Evolutionary conservation across 352 stramenopile genomes (phyloP).

Genomic region (Pythium apleroticum): DNA sequence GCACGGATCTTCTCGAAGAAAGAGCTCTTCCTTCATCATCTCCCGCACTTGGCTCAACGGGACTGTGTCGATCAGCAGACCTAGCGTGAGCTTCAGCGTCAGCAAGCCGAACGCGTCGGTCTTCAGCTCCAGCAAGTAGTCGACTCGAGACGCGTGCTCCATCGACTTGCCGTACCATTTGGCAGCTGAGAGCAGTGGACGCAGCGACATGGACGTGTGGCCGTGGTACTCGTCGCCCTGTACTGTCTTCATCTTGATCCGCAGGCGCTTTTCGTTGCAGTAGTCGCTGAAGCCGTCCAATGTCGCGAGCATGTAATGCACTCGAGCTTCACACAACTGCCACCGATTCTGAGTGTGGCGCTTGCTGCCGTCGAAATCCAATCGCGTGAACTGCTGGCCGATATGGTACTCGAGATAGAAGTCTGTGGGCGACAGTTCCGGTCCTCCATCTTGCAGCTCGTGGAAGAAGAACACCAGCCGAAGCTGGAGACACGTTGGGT

Average conservation of each 20-base stretch:
- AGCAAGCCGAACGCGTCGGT: constrained; percentile 57
- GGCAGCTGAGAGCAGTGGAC: constrained; percentile 46
- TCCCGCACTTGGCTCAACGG: constrained; percentile 58
- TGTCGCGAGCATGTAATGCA: constrained; percentile 70
- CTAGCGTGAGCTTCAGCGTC: constrained; percentile 76
- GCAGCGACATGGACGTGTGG: constrained; percentile 53
- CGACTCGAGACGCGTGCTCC: constrained; percentile 46
- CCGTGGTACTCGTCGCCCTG: constrained; percentile 45
- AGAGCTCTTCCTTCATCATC: constrained; percentile 42
- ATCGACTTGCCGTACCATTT: constrained; percentile 64
- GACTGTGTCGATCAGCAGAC: constrained; percentile 59
- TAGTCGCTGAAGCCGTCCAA: constrained; percentile 70
- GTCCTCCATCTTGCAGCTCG: constrained; percentile 72
- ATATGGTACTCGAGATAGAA: constrained; percentile 84
- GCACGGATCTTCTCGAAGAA: constrained; percentile 50
- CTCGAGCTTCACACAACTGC: constrained; percentile 73
- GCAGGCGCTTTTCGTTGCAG: constrained; percentile 58
- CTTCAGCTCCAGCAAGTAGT: constrained; percentile 68
- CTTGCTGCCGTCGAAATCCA: constrained; percentile 80
- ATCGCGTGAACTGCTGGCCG: constrained; percentile 49
- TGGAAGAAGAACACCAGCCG: constrained; percentile 83
- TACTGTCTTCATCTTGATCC: constrained; percentile 65
- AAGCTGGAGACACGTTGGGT: constrained; percentile 71
- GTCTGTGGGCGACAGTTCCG: constrained; percentile 48
- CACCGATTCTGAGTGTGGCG: constrained; percentile 76